Conservation (phyloP, 2,329 filamentous ascomycete species). For the Fusarium burgessii region DNA sequence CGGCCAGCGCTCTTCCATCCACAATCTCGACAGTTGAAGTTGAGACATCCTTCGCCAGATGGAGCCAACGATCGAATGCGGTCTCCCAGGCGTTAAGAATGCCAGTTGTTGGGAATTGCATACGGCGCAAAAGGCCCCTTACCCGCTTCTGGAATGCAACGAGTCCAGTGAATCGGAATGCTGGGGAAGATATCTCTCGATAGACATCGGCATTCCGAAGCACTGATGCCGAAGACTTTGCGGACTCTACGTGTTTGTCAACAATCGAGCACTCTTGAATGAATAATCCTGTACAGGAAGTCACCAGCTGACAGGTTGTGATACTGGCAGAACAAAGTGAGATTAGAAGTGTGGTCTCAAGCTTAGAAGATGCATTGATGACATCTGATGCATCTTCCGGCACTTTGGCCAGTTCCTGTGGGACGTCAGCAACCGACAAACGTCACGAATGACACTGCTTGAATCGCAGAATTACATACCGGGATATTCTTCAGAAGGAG, state of each 20-base stretch:
- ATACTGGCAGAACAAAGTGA: conserved; percentile 74
- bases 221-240: conserved; percentile 64
- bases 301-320: conserved; percentile 73
- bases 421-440: conserved; percentile 20
- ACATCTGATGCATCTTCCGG: conserved; percentile 68
- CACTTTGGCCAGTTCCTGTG: conserved; percentile 67
- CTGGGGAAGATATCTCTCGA: conserved; percentile 70
- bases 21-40: conserved; percentile 62
- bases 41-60: conserved; percentile 72
- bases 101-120: conserved; percentile 73
- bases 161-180: conserved; percentile 74
- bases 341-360: conserved; percentile 73
- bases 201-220: conserved; percentile 72
- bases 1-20: conserved; percentile 67
- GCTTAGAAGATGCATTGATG: conserved; percentile 62
- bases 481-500: conserved; percentile 63
- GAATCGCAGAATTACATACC: conserved; percentile 51
- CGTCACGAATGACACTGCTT: not conserved
- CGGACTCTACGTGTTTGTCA: conserved; percentile 62
- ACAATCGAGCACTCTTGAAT: conserved; percentile 71
- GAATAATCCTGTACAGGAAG: conserved; percentile 70
- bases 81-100: conserved; percentile 76
- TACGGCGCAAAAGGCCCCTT: conserved; percentile 68
- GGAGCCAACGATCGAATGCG: conserved; percentile 74
- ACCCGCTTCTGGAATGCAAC: conserved; percentile 78